Evolutionary conservation across 257 asterid species (phyloP).

Genomic region (Prunella vulgaris): DNA sequence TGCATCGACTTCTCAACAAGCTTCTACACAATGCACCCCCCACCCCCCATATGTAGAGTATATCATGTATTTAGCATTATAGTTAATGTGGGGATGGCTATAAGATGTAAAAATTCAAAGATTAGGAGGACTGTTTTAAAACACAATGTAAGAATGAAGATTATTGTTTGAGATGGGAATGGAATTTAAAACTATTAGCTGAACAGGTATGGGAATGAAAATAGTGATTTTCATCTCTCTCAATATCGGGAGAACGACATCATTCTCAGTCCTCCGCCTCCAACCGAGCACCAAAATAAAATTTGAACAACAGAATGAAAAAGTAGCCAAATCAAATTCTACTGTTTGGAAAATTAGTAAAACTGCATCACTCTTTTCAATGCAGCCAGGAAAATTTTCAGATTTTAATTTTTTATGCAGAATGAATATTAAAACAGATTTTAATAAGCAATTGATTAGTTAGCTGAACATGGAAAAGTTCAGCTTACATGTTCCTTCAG

Average conservation of each 20-base stretch:
- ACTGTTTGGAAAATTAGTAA: not conserved
- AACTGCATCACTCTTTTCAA: not conserved
- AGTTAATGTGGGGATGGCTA: too few species aligned
- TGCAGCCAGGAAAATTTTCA: not conserved
- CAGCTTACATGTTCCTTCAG: not conserved
- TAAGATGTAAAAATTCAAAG: not conserved
- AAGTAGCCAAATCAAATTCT: not conserved
- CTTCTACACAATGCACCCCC: slow-evolving; percentile 8
- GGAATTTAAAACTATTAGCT: too few species aligned
- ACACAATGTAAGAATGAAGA: not conserved
- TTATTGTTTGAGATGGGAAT: too few species aligned
- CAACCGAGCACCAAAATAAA: too few species aligned
- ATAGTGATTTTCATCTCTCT: too few species aligned
- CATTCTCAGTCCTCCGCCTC: too few species aligned
- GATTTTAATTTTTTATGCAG: not conserved
- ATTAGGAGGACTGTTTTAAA: not conserved
- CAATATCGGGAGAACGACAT: too few species aligned
- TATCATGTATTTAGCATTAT: not conserved
- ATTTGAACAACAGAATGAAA: not conserved
- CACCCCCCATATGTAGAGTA: not conserved
- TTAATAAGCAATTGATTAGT: not conserved
- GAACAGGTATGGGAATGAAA: too few species aligned
- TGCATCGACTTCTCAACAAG: slow-evolving; percentile 20
- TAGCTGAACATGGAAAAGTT: not conserved
- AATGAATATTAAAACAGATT: slow-evolving; percentile 1